Conservation (phyloP, 1,284 basidiomycete species). For the Sanghuangporus baumii region DNA sequence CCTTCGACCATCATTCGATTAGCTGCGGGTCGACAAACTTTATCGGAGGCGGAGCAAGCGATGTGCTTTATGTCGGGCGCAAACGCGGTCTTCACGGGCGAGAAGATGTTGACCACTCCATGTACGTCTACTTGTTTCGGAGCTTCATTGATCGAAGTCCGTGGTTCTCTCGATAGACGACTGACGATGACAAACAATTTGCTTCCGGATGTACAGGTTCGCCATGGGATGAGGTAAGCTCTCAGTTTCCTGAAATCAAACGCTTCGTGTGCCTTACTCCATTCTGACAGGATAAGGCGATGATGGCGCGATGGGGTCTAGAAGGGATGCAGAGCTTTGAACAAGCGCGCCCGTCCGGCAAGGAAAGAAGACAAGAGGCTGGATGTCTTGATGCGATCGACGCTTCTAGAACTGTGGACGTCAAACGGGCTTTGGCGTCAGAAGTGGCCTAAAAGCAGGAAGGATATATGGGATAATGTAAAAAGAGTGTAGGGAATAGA, state of each 20-base stretch:
- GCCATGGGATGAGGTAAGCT: conserved; percentile 75
- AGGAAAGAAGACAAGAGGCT: conserved; percentile 52
- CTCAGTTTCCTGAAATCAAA: neutral
- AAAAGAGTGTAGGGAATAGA: conserved; percentile 4
- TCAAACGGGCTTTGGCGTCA: neutral
- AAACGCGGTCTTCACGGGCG: conserved; percentile 97
- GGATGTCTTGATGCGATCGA: neutral
- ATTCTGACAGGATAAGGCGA: conserved; percentile 74
- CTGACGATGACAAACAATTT: conserved; percentile 17
- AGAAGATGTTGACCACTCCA: conserved; percentile 95
- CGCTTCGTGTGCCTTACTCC: conserved; percentile 15
- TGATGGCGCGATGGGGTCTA: conserved; percentile 92
- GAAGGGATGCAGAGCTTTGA: conserved; percentile 88
- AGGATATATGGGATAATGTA: neutral
- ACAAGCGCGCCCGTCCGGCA: conserved; percentile 47
- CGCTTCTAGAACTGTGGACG: neutral
- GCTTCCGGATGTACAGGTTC: conserved; percentile 44
- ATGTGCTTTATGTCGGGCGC: conserved; percentile 99
- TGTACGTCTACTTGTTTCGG: conserved; percentile 44
- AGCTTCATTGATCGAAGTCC: neutral
- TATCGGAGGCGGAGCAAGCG: conserved; percentile 89
- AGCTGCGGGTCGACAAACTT: conserved; percentile 88
- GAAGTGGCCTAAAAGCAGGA: neutral
- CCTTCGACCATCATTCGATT: conserved; percentile 93
- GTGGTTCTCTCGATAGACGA: conserved; percentile 6